phyloP scores from a whole-genome alignment of 192 early-diverging fungal species.

The Helicostylum pulchrum region DNA sequence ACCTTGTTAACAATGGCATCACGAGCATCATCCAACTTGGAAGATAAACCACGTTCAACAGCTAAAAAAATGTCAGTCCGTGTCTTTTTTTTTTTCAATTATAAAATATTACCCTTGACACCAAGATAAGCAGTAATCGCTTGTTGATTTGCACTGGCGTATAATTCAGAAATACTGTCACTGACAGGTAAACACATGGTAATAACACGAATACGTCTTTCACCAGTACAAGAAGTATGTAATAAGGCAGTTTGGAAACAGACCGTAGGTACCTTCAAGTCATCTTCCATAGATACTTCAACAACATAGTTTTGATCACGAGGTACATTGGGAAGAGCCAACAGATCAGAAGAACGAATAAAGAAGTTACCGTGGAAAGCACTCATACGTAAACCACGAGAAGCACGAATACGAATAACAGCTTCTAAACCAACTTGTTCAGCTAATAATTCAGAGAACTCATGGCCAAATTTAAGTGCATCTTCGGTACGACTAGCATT shows the following conservation, averaged over 20 bases:
- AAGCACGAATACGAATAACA: constrained; percentile 88
- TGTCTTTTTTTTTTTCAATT: neutral
- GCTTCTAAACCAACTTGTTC: constrained; percentile 85
- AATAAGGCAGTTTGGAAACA: constrained; percentile 96
- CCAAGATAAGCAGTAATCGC: constrained; percentile 79
- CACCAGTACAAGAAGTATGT: constrained; percentile 84
- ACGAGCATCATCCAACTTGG: constrained; percentile 90
- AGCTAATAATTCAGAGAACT: constrained; percentile 77
- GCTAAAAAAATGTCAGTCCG: constrained; percentile 40
- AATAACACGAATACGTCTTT: constrained; percentile 90
- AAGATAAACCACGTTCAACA: constrained; percentile 80
- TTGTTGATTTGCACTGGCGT: constrained; percentile 77
- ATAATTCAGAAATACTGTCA: constrained; percentile 74
- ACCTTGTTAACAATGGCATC: constrained; percentile 87
- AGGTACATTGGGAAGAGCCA: constrained; percentile 88
- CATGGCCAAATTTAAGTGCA: constrained; percentile 76
- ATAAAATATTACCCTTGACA: constrained; percentile 66
- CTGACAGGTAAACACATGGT: constrained; percentile 89
- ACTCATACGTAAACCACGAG: constrained; percentile 83
- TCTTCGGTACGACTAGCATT: constrained; percentile 81
- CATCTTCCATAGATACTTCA: constrained; percentile 77
- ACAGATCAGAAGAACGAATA: constrained; percentile 87
- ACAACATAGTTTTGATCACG: constrained; percentile 90
- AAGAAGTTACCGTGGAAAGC: constrained; percentile 98
- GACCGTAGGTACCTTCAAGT: constrained; percentile 67